These are phyloP conservation scores for Sporothrix dimorphospora DNA, from an alignment of 2,329 filamentous ascomycete genomes.

Conservation along the genomic window DNA sequence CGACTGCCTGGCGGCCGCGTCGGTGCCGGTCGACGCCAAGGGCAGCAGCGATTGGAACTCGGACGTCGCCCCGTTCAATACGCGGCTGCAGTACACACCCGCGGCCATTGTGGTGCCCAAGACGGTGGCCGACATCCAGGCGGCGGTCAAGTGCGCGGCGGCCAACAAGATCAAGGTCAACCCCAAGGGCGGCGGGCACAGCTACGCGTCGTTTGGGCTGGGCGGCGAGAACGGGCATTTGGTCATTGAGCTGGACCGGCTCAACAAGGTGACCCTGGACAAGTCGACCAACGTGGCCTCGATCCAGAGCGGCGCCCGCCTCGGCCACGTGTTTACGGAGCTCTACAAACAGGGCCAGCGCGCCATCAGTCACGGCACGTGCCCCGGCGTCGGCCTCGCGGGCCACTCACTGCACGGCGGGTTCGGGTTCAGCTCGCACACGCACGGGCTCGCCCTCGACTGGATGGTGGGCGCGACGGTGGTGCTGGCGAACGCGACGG, in stretches of 20 bases:
- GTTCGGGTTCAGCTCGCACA: slow-evolving; percentile 45
- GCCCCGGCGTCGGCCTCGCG: slow-evolving; percentile 50
- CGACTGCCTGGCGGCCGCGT: slow-evolving; percentile 38
- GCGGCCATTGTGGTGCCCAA: slow-evolving; percentile 49
- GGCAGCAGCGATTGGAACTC: slow-evolving; percentile 36
- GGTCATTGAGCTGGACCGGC: slow-evolving; percentile 51
- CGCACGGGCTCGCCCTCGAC: slow-evolving; percentile 44
- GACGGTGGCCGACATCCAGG: slow-evolving; percentile 49
- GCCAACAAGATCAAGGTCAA: slow-evolving; percentile 50
- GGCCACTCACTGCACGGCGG: slow-evolving; percentile 48
- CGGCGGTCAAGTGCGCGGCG: slow-evolving; percentile 51
- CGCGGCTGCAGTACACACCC: slow-evolving; percentile 40
- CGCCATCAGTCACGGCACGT: slow-evolving; percentile 56
- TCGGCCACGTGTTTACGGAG: slow-evolving; percentile 52
- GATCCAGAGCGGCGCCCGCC: slow-evolving; percentile 53
- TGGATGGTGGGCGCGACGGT: slow-evolving; percentile 43
- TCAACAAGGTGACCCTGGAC: slow-evolving; percentile 50
- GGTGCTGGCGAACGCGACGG: slow-evolving; percentile 43
- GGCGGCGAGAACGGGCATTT: slow-evolving; percentile 54
- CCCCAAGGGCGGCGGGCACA: slow-evolving; percentile 56
- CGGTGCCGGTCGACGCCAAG: slow-evolving; percentile 36
- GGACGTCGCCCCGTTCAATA: slow-evolving; percentile 39
- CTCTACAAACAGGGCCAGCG: slow-evolving; percentile 45
- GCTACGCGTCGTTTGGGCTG: slow-evolving; percentile 53
- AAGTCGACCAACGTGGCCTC: slow-evolving; percentile 45